Percentiles rank a stretch among this genome's conserved stretches.
phyloP scores from a whole-genome alignment of 2,329 filamentous ascomycete genomes.

The Basipetospora chlamydospora region DNA sequence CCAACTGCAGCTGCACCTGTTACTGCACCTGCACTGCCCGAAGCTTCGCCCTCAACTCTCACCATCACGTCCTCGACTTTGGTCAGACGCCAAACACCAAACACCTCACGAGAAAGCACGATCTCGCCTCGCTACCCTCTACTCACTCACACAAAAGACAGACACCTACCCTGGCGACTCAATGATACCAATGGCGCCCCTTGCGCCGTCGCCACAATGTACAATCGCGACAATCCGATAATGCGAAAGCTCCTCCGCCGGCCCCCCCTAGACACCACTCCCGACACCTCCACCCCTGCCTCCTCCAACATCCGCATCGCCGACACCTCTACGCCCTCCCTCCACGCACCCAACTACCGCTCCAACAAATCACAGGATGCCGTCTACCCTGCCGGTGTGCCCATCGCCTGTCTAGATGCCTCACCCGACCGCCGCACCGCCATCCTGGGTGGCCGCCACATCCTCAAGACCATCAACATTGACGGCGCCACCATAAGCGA shows the following conservation, averaged over 20 bases:
- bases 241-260: conserved; percentile 49
- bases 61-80: too few relatives aligned
- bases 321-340: conserved; percentile 27
- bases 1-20: too few relatives aligned
- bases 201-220: conserved; percentile 23
- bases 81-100: too few relatives aligned
- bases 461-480: conserved; percentile 45
- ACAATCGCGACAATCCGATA: conserved; percentile 38
- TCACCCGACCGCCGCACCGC: conserved; percentile 41
- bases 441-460: conserved; percentile 42
- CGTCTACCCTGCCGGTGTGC: conserved; percentile 32
- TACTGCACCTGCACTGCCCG: too few relatives aligned
- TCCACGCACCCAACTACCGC: conserved; percentile 26
- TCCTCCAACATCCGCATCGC: conserved; percentile 14
- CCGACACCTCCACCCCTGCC: conserved; percentile 26
- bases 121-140: too few relatives aligned
- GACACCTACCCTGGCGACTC: too few relatives aligned
- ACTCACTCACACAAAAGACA: too few relatives aligned
- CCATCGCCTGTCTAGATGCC: conserved; percentile 42
- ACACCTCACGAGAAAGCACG: too few relatives aligned
- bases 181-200: conserved; percentile 21
- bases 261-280: conserved; percentile 28
- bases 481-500: conserved; percentile 40
- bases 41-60: too few relatives aligned
- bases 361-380: conserved; percentile 41